These are phyloP conservation scores for Salix dunnii DNA, from an alignment of 345 rosid genomes.

Conservation along the genomic window DNA sequence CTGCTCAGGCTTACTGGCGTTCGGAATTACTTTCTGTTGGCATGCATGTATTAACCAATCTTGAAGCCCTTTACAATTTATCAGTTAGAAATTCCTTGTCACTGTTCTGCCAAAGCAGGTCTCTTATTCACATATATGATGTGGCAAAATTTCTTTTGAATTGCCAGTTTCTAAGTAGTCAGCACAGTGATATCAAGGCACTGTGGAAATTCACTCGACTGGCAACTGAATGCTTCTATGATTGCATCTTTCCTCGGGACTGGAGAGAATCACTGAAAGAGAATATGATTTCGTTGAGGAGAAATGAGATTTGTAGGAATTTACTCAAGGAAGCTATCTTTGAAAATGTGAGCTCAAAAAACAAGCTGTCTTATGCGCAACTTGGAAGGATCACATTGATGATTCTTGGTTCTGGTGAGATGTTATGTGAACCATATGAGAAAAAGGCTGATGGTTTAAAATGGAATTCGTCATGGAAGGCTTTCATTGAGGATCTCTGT, in stretches of 20 bases:
- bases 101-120: slow-evolving; percentile 18
- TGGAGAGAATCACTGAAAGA: slow-evolving; percentile 28
- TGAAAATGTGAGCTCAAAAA: neutral
- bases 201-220: slow-evolving; percentile 12
- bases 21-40: slow-evolving; percentile 40
- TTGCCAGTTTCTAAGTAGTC: slow-evolving; percentile 5
- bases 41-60: slow-evolving; percentile 26
- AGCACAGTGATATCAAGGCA: neutral
- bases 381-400: slow-evolving; percentile 33
- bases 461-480: slow-evolving; percentile 29
- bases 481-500: slow-evolving; percentile 23
- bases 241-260: slow-evolving; percentile 35
- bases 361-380: slow-evolving; percentile 31
- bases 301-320: slow-evolving; percentile 17
- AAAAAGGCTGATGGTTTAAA: slow-evolving; percentile 8
- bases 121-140: slow-evolving; percentile 24
- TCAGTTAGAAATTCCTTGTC: slow-evolving; percentile 14
- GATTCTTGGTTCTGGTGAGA: slow-evolving; percentile 42
- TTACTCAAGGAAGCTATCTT: slow-evolving; percentile 22
- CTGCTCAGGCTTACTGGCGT: slow-evolving; percentile 37
- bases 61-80: slow-evolving; percentile 20
- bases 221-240: slow-evolving; percentile 16
- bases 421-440: neutral
- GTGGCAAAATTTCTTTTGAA: slow-evolving; percentile 33
- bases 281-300: slow-evolving; percentile 33